Conservation (phyloP, 2,329 filamentous ascomycete genomes). For the Lojkania enalia region DNA sequence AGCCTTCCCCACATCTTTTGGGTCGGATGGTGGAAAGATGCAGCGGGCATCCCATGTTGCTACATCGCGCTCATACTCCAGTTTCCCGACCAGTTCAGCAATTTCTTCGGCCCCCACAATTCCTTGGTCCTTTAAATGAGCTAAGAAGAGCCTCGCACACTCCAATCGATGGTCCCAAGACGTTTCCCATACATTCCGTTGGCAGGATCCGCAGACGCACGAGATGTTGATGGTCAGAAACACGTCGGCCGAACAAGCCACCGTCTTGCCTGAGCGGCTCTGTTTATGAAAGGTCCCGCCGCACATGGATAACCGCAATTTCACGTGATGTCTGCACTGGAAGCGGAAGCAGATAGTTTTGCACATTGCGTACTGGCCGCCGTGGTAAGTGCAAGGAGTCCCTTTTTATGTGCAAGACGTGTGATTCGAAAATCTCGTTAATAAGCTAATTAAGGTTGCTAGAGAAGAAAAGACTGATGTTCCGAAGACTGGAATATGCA, state of each 20-base stretch:
- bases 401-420: not conserved
- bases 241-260: conserved; percentile 29
- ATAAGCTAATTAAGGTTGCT: not conserved
- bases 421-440: not conserved
- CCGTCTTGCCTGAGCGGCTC: conserved; percentile 8
- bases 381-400: not conserved
- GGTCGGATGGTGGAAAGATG: conserved; percentile 13
- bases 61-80: conserved; percentile 13
- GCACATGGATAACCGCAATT: conserved; percentile 38
- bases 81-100: conserved; percentile 10
- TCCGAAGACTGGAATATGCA: too few species aligned
- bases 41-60: conserved; percentile 20
- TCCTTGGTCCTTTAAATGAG: conserved; percentile 2
- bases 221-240: conserved; percentile 25
- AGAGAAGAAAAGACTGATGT: not conserved
- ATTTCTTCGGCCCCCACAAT: conserved; percentile 14
- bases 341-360: conserved; percentile 38
- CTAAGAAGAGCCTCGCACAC: conserved; percentile 18
- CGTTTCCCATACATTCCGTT: conserved; percentile 21
- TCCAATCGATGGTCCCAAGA: conserved; percentile 19
- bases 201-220: conserved; percentile 27
- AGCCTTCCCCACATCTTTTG: not conserved
- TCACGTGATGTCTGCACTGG: conserved; percentile 36
- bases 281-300: conserved; percentile 35
- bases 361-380: conserved; percentile 40